Base-by-base conservation (phyloP, 371 early-diverging fungal species). In the Mortierella polycephala region DNA sequence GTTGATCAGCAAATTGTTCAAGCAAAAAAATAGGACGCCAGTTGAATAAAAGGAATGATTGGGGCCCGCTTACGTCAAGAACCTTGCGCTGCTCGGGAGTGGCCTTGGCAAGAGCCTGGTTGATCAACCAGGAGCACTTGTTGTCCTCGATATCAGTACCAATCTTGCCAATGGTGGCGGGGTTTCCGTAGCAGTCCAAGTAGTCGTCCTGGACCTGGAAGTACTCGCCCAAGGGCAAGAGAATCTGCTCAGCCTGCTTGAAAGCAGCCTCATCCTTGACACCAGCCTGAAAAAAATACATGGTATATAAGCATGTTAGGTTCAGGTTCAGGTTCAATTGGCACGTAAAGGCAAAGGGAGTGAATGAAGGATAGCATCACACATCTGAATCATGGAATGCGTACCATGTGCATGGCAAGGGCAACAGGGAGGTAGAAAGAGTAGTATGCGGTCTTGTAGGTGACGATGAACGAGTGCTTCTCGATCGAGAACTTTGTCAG, bases 141-240 rank as follows among this genome's bases (percentile, higher is more conserved):
- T 96, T 97, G 83, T 98, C 99, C 85, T 96, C 91, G 58, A 99
- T 97, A 83, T 99, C 99, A 40, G 98, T 99, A 57, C 98, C 98
- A 72, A 98, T 95, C 89, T 99, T 99, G 80, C 98, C 98, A 81
- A 97, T 97, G 40, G 93, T 86, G 64, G 88, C 92, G 10, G 98
- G 98, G 40, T 89, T 86, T 63, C 95, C 97, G 70, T 90, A 96
- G 84, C 96, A 96, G 84, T 97, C 96, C 74, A 98, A 84, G 75
- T 93, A 98, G 81, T 98, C 99, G 82, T 97, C 98, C 87, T 98
- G 98, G 62, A 97, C 90, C 85, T 98, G 98, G 92, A 98, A 98
- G 81, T 97, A 98, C 83, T 95, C 94, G 57, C 99, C 98, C 57
- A 98, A 86, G 23, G 97, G 98, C 53, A 98, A 86, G 57, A 98